These are phyloP conservation scores for Rhazya stricta DNA, from an alignment of 257 asterid genomes.

Conservation along the genomic window DNA sequence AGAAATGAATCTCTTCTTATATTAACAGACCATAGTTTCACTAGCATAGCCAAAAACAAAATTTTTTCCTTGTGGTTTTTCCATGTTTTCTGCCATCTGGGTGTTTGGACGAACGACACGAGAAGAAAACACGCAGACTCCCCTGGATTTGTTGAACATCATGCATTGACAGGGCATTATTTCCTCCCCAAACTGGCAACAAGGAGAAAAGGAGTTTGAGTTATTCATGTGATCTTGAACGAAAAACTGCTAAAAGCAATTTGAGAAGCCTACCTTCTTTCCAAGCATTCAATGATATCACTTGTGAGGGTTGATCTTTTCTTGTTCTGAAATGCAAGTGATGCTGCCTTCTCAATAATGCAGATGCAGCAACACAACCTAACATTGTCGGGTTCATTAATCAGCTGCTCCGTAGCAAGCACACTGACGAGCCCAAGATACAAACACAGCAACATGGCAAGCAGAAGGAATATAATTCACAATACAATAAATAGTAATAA, in stretches of 20 bases:
- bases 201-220: not conserved
- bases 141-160: not conserved
- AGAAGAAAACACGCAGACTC: not conserved
- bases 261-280: conserved; percentile 45
- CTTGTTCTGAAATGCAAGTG: conserved; percentile 63
- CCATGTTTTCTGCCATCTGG: not conserved
- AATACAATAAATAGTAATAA: no score
- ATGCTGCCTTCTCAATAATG: conserved; percentile 76
- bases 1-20: not conserved
- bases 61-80: not conserved
- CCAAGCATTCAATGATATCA: conserved; percentile 83
- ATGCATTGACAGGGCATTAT: conserved; percentile 46
- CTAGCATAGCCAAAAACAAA: not conserved
- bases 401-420: conserved; percentile 30
- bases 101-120: not conserved
- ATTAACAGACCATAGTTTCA: not conserved
- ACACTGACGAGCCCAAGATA: conserved; percentile 71
- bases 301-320: conserved; percentile 79
- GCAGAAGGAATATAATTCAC: not conserved
- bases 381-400: conserved; percentile 47
- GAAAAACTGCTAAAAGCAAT: not conserved
- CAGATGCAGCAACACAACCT: conserved; percentile 82
- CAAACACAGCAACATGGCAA: conserved; percentile 69
- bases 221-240: not conserved
- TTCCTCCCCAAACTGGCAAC: conserved; percentile 83